These are phyloP conservation scores for Eucalyptus polybractea DNA, from an alignment of 345 rosid genomes.

Conservation along the genomic window DNA sequence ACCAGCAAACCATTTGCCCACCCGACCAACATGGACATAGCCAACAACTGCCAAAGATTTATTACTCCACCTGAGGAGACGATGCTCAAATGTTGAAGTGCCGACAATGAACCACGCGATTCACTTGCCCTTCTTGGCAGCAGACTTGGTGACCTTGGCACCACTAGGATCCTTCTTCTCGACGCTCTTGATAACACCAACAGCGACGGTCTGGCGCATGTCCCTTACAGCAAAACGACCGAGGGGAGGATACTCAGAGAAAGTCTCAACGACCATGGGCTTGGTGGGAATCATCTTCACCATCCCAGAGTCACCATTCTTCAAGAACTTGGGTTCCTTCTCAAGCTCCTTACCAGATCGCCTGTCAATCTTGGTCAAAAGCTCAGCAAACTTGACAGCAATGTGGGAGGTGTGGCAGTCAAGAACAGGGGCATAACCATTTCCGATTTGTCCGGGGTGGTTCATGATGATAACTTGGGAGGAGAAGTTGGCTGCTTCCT, in stretches of 20 bases:
- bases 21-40: background rate
- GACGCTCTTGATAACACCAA: slow-evolving; percentile 72
- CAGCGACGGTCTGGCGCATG: slow-evolving; percentile 91
- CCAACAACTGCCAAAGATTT: background rate
- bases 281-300: slow-evolving; percentile 82
- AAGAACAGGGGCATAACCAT: slow-evolving; percentile 72
- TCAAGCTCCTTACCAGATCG: slow-evolving; percentile 75
- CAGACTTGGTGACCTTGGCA: slow-evolving; percentile 85
- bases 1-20: background rate
- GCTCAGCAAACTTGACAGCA: slow-evolving; percentile 69
- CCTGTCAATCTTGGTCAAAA: slow-evolving; percentile 66
- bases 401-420: slow-evolving; percentile 88
- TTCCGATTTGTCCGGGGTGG: slow-evolving; percentile 92
- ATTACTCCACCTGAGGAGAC: background rate
- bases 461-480: slow-evolving; percentile 90
- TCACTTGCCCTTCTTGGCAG: slow-evolving; percentile 86
- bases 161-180: slow-evolving; percentile 81
- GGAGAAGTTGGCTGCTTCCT: slow-evolving; percentile 69
- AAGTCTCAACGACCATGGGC: slow-evolving; percentile 93
- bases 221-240: slow-evolving; percentile 91
- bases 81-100: background rate
- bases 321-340: slow-evolving; percentile 82
- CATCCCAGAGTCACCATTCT: slow-evolving; percentile 77
- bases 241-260: slow-evolving; percentile 70
- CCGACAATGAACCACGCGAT: background rate